A percentile compares a stretch with the other conserved stretches of the same genome.
Conservation (phyloP, 106 monocot genomes). For the Chionographis japonica region DNA sequence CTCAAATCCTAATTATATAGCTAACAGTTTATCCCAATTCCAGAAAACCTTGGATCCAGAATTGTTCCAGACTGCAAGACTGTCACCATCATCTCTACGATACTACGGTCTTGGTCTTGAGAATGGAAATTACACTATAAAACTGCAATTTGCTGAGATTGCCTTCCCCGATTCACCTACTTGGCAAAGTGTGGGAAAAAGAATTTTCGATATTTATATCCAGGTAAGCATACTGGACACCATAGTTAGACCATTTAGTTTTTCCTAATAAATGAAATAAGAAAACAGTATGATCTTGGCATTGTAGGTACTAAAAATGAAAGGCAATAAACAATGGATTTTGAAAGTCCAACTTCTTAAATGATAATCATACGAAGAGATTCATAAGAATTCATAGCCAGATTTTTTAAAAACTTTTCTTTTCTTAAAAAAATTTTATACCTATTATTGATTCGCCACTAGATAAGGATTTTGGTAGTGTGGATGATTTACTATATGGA, state of each 20-base stretch:
- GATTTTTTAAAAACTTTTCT: too few species aligned
- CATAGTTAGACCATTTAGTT: background rate
- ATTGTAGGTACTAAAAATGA: too few species aligned
- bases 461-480: too few species aligned
- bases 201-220: constrained; percentile 81
- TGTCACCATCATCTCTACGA: constrained; percentile 82
- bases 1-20: constrained; percentile 32
- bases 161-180: constrained; percentile 17
- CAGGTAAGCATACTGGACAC: constrained; percentile 42
- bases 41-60: constrained; percentile 70
- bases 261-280: background rate
- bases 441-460: too few species aligned
- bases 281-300: too few species aligned
- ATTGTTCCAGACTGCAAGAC: constrained; percentile 67
- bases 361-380: too few species aligned
- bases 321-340: too few species aligned
- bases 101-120: constrained; percentile 89
- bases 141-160: constrained; percentile 63
- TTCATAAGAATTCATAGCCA: too few species aligned
- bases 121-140: constrained; percentile 84
- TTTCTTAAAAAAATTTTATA: too few species aligned
- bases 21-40: constrained; percentile 35
- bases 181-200: constrained; percentile 69
- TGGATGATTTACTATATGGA: too few species aligned
- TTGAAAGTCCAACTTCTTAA: too few species aligned